These are phyloP conservation scores for Histomonas meleagridis DNA, from an alignment of 208 protist species.

Conservation along the genomic window DNA sequence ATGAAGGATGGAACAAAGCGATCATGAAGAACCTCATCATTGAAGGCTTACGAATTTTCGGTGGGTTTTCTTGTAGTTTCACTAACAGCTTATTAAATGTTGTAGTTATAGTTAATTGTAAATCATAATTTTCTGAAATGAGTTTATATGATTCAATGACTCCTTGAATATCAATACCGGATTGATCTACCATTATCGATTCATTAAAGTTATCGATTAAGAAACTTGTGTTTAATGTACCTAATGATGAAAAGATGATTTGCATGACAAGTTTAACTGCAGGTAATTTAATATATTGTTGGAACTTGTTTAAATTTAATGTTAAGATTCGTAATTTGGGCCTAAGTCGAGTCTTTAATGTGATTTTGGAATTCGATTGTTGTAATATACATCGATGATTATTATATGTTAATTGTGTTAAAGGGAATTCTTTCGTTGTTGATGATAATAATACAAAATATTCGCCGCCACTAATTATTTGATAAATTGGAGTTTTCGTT, in stretches of 20 bases:
- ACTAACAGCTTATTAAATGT: background rate
- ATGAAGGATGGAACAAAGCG: background rate
- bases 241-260: background rate
- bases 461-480: background rate
- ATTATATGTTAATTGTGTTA: background rate
- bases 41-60: background rate
- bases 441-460: background rate
- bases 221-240: background rate
- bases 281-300: background rate
- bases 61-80: background rate
- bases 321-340: background rate
- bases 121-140: background rate
- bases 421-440: background rate
- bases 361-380: background rate
- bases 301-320: background rate
- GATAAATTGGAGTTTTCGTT: background rate
- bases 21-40: constrained; percentile 5
- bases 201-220: background rate
- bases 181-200: background rate
- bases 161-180: background rate
- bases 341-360: background rate
- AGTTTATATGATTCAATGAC: background rate
- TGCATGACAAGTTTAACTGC: too few species aligned
- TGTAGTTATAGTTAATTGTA: too few species aligned
- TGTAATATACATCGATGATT: background rate